Conservation (phyloP, 1,284 basidiomycete species). For the Rhodotorula sp. region DNA sequence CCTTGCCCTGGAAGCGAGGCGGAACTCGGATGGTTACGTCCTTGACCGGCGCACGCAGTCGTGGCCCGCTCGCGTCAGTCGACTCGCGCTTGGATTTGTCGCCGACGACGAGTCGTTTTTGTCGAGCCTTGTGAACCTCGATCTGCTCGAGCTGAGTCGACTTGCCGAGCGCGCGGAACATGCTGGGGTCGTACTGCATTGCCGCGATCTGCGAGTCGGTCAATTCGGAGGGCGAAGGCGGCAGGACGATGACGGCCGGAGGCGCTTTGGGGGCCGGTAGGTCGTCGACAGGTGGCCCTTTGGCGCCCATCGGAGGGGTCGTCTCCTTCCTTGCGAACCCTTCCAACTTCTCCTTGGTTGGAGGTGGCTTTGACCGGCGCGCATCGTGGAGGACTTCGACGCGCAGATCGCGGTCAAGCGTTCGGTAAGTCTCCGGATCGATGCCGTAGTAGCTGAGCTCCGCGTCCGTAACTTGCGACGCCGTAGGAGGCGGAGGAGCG, state of each 20-base stretch:
- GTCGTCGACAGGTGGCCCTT: too few species aligned
- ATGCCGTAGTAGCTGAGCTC: conserved; percentile 29
- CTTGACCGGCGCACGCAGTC: neutral
- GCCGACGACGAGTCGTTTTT: conserved; percentile 1
- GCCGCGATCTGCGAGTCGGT: conserved; percentile 46
- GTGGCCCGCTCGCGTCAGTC: neutral
- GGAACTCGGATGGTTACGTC: conserved; percentile 23
- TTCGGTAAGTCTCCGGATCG: conserved; percentile 26
- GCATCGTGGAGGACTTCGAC: conserved; percentile 18
- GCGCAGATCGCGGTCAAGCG: conserved; percentile 5
- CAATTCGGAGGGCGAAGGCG: conserved; percentile 3
- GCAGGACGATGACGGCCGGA: conserved; percentile 14
- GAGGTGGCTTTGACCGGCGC: conserved; percentile 3
- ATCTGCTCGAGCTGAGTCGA: conserved; percentile 18
- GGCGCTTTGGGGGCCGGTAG: neutral
- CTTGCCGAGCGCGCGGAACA: conserved; percentile 16
- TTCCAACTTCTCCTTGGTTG: neutral
- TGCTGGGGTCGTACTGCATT: neutral
- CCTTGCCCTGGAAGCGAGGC: conserved; percentile 14
- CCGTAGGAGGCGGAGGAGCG: conserved; percentile 1
- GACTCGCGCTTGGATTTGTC: neutral
- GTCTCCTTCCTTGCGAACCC: neutral
- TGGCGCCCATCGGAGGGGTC: too few species aligned
- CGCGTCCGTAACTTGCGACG: conserved; percentile 13
- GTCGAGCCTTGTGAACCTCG: conserved; percentile 1